Conservation (phyloP, 2,329 filamentous ascomycete genomes). For the Aspergillus jensenii region DNA sequence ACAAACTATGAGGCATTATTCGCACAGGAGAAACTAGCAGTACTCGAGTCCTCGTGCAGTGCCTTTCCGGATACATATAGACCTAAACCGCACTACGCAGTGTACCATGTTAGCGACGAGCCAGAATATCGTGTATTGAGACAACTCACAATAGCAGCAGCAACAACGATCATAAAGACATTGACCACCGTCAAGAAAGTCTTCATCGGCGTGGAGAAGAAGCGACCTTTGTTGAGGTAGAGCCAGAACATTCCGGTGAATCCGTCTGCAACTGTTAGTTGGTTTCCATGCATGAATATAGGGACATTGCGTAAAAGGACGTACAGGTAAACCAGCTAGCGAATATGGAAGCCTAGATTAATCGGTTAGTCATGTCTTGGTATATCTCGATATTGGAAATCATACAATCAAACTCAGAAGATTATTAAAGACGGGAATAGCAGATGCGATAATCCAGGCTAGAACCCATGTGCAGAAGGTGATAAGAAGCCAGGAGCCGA, state of each 20-base stretch:
- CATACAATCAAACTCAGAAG: conserved; percentile 61
- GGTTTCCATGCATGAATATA: background rate
- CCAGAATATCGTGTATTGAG: no score
- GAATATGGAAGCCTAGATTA: conserved; percentile 53
- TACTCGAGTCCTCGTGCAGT: conserved; percentile 32
- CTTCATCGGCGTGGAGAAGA: conserved; percentile 31
- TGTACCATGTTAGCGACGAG: background rate
- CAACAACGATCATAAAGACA: conserved; percentile 23
- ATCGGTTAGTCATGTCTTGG: background rate
- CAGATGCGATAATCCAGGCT: conserved; percentile 67
- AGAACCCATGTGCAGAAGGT: conserved; percentile 57
- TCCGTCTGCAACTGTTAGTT: conserved; percentile 15
- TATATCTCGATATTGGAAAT: background rate
- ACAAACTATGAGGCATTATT: conserved; percentile 28
- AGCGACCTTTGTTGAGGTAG: conserved; percentile 33
- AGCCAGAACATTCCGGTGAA: conserved; percentile 40
- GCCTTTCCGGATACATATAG: conserved; percentile 35
- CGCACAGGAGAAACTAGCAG: conserved; percentile 34
- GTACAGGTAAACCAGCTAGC: conserved; percentile 65
- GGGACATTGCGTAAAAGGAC: background rate
- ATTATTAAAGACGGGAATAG: conserved; percentile 68
- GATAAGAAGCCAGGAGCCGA: conserved; percentile 60
- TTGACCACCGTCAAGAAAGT: conserved; percentile 29
- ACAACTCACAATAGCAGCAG: conserved; percentile 22
- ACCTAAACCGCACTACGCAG: conserved; percentile 30